Evolutionary conservation across 1,139 yeast genomes (phyloP).

Genomic region (Zygotorulaspora mrakii): DNA sequence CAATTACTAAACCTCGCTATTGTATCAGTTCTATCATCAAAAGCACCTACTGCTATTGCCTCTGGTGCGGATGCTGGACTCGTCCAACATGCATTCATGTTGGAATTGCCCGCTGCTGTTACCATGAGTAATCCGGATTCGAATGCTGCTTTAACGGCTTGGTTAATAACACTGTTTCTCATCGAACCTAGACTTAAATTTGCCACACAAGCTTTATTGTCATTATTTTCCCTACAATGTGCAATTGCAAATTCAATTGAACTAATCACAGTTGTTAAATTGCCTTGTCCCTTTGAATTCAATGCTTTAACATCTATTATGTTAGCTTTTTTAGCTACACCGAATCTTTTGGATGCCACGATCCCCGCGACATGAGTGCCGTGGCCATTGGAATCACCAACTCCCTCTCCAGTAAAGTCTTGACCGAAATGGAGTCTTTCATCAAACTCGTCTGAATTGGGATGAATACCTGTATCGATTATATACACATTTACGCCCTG

Average conservation of each 20-base stretch:
- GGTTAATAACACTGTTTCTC: constrained; percentile 59
- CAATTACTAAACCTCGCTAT: constrained; percentile 78
- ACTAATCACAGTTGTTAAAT: constrained; percentile 60
- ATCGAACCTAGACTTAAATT: constrained; percentile 77
- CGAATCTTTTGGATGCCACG: constrained; percentile 72
- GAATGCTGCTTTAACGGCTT: constrained; percentile 68
- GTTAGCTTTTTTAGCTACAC: constrained; percentile 68
- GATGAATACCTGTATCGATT: constrained; percentile 71
- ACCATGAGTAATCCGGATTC: constrained; percentile 70
- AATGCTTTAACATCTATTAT: constrained; percentile 71
- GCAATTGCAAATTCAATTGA: constrained; percentile 72
- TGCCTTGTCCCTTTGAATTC: constrained; percentile 61
- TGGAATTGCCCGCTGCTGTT: constrained; percentile 88
- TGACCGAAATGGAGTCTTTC: constrained; percentile 56
- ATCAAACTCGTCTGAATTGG: constrained; percentile 60
- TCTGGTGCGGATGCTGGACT: constrained; percentile 74
- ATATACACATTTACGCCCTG: constrained; percentile 65
- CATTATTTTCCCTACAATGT: constrained; percentile 44
- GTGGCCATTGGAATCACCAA: constrained; percentile 67
- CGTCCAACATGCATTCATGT: constrained; percentile 68
- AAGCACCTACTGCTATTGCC: constrained; percentile 83
- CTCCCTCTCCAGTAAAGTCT: constrained; percentile 61
- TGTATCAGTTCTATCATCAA: constrained; percentile 65
- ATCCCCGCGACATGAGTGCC: constrained; percentile 88
- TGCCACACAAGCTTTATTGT: constrained; percentile 53